Conservation (phyloP, 495 filamentous ascomycete genomes). For the Aspergillus incahuasiensis region DNA sequence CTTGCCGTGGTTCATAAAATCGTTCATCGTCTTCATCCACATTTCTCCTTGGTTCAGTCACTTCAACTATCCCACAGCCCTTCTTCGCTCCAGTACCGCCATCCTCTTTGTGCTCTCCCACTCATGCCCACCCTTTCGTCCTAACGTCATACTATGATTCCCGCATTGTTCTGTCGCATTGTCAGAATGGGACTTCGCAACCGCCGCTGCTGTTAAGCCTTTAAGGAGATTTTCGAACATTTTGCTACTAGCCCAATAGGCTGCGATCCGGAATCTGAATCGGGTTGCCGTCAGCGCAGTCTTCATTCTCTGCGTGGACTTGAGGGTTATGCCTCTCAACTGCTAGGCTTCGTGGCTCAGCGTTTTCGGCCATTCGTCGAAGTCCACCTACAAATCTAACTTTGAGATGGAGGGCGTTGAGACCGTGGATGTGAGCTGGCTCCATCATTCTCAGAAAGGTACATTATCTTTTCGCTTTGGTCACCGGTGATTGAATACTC, state of each 20-base stretch:
- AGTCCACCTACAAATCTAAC: not conserved
- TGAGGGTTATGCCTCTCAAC: not conserved
- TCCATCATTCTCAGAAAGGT: slow-evolving; percentile 64
- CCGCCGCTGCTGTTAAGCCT: slow-evolving; percentile 11
- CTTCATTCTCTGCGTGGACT: not conserved
- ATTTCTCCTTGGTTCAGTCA: not conserved
- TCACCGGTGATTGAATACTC: not conserved
- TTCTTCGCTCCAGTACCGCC: not conserved
- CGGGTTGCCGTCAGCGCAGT: not conserved
- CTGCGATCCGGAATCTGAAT: not conserved
- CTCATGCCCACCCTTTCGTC: slow-evolving; percentile 2
- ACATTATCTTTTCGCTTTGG: slow-evolving; percentile 8
- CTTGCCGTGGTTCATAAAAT: not conserved
- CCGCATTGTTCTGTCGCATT: slow-evolving; percentile 17
- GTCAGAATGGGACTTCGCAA: slow-evolving; percentile 19
- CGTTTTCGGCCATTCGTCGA: not conserved
- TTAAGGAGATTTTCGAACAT: not conserved
- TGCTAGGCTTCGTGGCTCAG: not conserved
- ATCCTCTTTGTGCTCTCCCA: not conserved
- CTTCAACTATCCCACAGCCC: no score
- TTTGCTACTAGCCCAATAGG: not conserved
- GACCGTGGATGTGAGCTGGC: slow-evolving; percentile 66
- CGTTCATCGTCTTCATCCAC: not conserved
- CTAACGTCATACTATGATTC: slow-evolving; percentile 14
- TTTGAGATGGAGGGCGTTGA: slow-evolving; percentile 56